These are phyloP conservation scores for Immersiella caudata DNA, from an alignment of 495 filamentous ascomycete species.

Conservation along the genomic window DNA sequence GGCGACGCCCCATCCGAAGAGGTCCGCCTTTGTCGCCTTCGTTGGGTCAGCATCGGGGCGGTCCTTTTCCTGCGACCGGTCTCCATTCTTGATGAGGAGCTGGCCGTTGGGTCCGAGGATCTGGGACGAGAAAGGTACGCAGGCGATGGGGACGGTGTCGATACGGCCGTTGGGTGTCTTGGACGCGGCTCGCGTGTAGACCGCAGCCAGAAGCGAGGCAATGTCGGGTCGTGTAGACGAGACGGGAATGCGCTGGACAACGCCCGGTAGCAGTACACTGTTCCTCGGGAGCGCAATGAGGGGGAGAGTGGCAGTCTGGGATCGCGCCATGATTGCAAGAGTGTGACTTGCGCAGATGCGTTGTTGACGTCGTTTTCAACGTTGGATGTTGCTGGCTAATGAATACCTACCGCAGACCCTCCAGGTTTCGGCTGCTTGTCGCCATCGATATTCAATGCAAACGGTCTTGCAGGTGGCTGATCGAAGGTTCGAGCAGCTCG, in stretches of 20 bases:
- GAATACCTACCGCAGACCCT: background rate
- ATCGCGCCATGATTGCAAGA: constrained; percentile 25
- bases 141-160: constrained; percentile 72
- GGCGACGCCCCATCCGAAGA: constrained; percentile 75
- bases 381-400: background rate
- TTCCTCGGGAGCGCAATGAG: constrained; percentile 75
- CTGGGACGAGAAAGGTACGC: constrained; percentile 76
- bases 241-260: constrained; percentile 74
- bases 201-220: constrained; percentile 73
- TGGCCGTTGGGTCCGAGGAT: constrained; percentile 70
- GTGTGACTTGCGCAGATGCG: background rate
- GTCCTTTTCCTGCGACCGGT: constrained; percentile 44
- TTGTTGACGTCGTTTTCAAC: background rate
- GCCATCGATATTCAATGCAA: constrained; percentile 5
- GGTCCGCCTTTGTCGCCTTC: constrained; percentile 67
- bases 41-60: constrained; percentile 39
- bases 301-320: constrained; percentile 57
- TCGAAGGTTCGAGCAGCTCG: constrained; percentile 8
- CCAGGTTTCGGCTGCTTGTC: constrained; percentile 2
- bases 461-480: constrained; percentile 1
- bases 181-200: constrained; percentile 68
- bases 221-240: constrained; percentile 76
- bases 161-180: constrained; percentile 63
- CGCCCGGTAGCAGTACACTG: constrained; percentile 78
- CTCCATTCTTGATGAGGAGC: constrained; percentile 62